phyloP scores from a whole-genome alignment of 257 asterid genomes.

The Scutellaria galericulata region DNA sequence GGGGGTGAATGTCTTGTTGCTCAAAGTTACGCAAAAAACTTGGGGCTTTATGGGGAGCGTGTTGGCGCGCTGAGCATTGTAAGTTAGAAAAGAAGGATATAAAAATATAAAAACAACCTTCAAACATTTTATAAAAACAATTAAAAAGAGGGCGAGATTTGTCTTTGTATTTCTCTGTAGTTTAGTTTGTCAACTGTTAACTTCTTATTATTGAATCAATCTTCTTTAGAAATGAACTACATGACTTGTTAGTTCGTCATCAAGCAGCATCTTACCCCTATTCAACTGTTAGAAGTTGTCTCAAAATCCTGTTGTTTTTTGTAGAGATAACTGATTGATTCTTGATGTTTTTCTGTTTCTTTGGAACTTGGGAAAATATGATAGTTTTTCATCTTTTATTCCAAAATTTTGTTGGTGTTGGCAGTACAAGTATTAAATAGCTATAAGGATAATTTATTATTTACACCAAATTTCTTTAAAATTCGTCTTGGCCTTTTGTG shows the following conservation, averaged over 20 bases:
- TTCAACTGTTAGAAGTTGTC: too few relatives aligned
- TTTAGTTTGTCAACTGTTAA: neutral
- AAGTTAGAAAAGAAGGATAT: constrained; percentile 44
- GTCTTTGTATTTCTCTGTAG: neutral
- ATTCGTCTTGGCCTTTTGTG: too few relatives aligned
- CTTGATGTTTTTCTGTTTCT: too few relatives aligned
- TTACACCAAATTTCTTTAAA: too few relatives aligned
- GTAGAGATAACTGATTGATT: neutral
- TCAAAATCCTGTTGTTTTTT: too few relatives aligned
- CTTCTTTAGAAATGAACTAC: neutral
- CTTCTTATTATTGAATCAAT: neutral
- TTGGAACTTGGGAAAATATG: too few relatives aligned
- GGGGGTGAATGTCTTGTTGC: constrained; percentile 96
- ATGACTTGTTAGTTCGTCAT: neutral
- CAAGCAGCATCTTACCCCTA: neutral
- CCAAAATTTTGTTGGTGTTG: too few relatives aligned
- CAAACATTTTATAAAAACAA: neutral
- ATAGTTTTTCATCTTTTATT: too few relatives aligned
- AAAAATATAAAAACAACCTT: neutral
- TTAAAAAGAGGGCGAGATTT: neutral
- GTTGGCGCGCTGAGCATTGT: constrained; percentile 98
- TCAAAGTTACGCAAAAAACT: constrained; percentile 97
- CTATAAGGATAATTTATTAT: too few relatives aligned
- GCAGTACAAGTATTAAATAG: too few relatives aligned
- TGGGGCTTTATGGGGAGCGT: constrained; percentile 99